These are phyloP conservation scores for Plantago elongata DNA, from an alignment of 257 asterid genomes.

Conservation along the genomic window DNA sequence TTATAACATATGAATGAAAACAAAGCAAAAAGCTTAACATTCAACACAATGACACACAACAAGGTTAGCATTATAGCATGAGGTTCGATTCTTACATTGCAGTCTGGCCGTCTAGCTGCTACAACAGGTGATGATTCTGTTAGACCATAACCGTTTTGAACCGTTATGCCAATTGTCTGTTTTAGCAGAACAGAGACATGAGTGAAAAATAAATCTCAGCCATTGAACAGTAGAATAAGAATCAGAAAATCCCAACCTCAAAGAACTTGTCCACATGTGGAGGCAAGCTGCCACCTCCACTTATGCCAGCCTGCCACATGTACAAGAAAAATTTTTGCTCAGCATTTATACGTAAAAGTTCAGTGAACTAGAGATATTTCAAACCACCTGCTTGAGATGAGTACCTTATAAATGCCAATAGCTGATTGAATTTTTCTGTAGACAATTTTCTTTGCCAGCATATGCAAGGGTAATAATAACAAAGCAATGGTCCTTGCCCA, in stretches of 20 bases:
- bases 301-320: slow-evolving; percentile 61
- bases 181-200: background rate
- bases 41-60: background rate
- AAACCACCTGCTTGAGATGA: slow-evolving; percentile 10
- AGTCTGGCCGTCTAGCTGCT: slow-evolving; percentile 64
- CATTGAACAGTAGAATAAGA: slow-evolving; percentile 16
- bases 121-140: slow-evolving; percentile 93
- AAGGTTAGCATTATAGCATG: background rate
- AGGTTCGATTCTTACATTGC: slow-evolving; percentile 50
- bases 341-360: slow-evolving; percentile 2
- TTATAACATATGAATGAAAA: too few species aligned
- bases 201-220: background rate
- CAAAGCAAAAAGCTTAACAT: too few species aligned
- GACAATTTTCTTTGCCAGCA: slow-evolving; percentile 66
- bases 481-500: slow-evolving; percentile 60
- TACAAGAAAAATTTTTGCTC: slow-evolving; percentile 9
- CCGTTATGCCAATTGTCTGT: slow-evolving; percentile 78
- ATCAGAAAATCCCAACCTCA: slow-evolving; percentile 49
- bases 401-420: slow-evolving; percentile 82
- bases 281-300: slow-evolving; percentile 96
- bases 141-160: slow-evolving; percentile 93
- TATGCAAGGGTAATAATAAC: slow-evolving; percentile 66
- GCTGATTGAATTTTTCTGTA: slow-evolving; percentile 69
- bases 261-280: slow-evolving; percentile 77
- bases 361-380: background rate